Evolutionary conservation across 495 filamentous ascomycete species (phyloP).

Genomic region (Aspergillus indologenus): DNA sequence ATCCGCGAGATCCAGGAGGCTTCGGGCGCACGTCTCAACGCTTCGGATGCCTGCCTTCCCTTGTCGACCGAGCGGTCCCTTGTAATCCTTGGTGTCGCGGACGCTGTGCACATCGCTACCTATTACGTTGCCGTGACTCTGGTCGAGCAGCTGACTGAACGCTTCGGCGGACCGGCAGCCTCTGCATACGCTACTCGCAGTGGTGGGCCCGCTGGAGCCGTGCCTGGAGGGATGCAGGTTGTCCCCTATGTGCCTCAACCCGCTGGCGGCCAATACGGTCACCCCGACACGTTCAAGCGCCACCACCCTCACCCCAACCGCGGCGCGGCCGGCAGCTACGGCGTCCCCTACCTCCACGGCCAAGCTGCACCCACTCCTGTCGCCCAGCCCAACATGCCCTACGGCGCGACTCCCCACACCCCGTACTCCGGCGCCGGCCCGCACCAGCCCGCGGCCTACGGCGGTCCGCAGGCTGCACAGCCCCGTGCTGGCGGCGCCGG

Average conservation of each 20-base stretch:
- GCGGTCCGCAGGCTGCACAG: conserved; percentile 60
- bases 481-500: conserved; percentile 28
- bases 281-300: conserved; percentile 80
- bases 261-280: conserved; percentile 85
- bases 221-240: conserved; percentile 96
- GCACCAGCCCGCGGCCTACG: conserved; percentile 66
- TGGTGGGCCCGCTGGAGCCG: conserved; percentile 85
- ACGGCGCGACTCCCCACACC: conserved; percentile 64
- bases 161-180: conserved; percentile 92
- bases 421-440: conserved; percentile 73
- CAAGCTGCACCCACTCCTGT: conserved; percentile 60
- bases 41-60: conserved; percentile 89
- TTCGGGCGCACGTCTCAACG: conserved; percentile 93
- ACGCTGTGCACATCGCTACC: conserved; percentile 96
- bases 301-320: conserved; percentile 64
- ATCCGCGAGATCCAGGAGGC: conserved; percentile 99
- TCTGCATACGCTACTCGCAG: conserved; percentile 96
- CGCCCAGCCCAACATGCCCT: conserved; percentile 66
- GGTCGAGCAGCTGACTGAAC: conserved; percentile 91
- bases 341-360: conserved; percentile 68
- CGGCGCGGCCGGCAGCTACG: conserved; percentile 60
- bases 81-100: conserved; percentile 86
- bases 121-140: conserved; percentile 97
- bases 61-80: conserved; percentile 93
- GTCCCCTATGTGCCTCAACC: conserved; percentile 93